Evolutionary conservation across 352 stramenopile genomes (phyloP), one percentile per base, ranked within the genome.

Genomic region (Blastocystis sp.): DNA sequence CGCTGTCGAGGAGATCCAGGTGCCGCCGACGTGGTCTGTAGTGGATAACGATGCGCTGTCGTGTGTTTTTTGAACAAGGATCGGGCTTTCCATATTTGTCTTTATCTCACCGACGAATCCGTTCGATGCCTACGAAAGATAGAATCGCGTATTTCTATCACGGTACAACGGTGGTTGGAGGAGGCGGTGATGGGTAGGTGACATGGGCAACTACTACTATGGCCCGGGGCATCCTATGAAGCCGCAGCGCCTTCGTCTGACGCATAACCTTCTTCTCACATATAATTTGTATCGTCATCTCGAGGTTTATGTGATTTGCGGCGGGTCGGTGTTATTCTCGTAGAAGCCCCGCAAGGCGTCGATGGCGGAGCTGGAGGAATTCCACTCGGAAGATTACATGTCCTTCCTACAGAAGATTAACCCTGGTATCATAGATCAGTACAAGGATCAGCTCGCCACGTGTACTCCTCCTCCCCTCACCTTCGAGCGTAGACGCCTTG

Each of bases 211-310:
- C 90, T 98, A 97, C 88, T 98, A 98, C 92, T 98, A 98, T 92
- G 95, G 94, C 23, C 91, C 95, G 64, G 90, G 94, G 82, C 96
- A 99, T 91, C 93, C 93, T 66, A 96, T 96, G 94, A 96, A 96
- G 91, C 7, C 93, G 94, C 81, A 88, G 34, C 94, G 97, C 71
- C 92, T 99, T 59, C 98, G 98, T 91, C 91, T 99, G 89, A 93
- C 97, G 64, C 96, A 99, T 91, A 95, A 99, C 89, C 92, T 99
- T 1, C 93, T 99, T 56, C 91, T 99, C n/a, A 94, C 94, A 62
- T 99, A 99, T 91, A 96, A 97, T 41, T 90, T 99, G 28, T 99
- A 99, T 91, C 94, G 94, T 66, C 96, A 98, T 91, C 98, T 99
- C 95, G 96, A 99, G 88, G 96, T 98, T 59, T 99, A 98, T 92